Conservation (phyloP, 2,329 filamentous ascomycete species). For the Daldinia eschscholtzii region DNA sequence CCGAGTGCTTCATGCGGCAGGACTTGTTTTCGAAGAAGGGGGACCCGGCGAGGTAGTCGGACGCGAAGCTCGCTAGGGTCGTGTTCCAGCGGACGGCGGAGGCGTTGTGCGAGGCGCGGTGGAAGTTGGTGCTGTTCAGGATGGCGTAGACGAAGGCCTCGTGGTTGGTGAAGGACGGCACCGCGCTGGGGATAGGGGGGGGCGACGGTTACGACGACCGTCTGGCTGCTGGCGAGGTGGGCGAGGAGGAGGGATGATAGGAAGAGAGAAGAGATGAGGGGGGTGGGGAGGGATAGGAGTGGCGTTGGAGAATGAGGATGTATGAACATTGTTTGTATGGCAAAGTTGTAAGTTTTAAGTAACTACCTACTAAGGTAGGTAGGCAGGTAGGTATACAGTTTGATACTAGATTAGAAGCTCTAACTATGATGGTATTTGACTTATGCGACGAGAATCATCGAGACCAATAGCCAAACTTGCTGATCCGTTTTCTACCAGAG, state of each 20-base stretch:
- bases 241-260: constrained; percentile 24
- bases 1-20: constrained; percentile 60
- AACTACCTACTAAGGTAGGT: too few relatives aligned
- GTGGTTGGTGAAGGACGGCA: constrained; percentile 53
- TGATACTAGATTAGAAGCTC: background rate
- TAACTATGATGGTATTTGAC: background rate
- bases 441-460: constrained; percentile 4
- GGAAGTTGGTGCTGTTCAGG: constrained; percentile 75
- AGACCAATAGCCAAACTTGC: constrained; percentile 19
- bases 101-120: constrained; percentile 73
- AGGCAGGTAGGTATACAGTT: too few relatives aligned
- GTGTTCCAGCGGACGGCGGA: constrained; percentile 72
- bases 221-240: constrained; percentile 42
- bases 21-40: background rate
- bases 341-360: background rate
- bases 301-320: background rate
- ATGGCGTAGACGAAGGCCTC: constrained; percentile 65
- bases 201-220: constrained; percentile 45
- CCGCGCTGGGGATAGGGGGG: constrained; percentile 44
- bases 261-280: constrained; percentile 19
- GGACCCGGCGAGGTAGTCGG: constrained; percentile 59
- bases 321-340: background rate
- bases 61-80: constrained; percentile 68
- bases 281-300: background rate
- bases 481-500: background rate